phyloP scores from a whole-genome alignment of 164 flowering plant genomes.

The Aristolochia contorta region DNA sequence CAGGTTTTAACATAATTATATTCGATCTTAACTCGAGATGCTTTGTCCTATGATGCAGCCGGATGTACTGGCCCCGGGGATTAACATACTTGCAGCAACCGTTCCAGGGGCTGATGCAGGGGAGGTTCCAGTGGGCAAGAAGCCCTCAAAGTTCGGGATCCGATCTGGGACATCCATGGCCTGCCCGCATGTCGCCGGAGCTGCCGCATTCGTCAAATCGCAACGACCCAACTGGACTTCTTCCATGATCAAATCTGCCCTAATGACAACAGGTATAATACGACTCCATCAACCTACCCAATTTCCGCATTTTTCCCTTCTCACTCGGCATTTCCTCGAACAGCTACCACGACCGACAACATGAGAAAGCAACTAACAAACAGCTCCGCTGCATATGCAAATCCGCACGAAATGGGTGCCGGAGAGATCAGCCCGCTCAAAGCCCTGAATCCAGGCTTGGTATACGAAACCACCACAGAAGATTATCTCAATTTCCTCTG shows the following conservation, averaged over 20 bases:
- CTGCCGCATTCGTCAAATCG: conserved; percentile 58
- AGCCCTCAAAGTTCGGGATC: conserved; percentile 33
- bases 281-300: not conserved
- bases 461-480: conserved; percentile 43
- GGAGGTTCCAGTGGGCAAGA: conserved; percentile 25
- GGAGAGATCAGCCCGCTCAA: conserved; percentile 63
- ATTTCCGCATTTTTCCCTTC: not conserved
- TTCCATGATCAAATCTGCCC: conserved; percentile 75
- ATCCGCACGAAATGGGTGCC: conserved; percentile 57
- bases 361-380: conserved; percentile 37
- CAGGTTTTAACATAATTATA: no score
- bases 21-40: no score
- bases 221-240: conserved; percentile 45
- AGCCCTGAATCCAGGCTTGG: conserved; percentile 73
- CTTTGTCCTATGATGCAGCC: conserved; percentile 30
- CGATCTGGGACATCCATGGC: conserved; percentile 91
- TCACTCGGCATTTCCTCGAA: conserved; percentile 2
- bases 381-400: conserved; percentile 34
- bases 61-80: conserved; percentile 71
- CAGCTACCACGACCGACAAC: conserved; percentile 56
- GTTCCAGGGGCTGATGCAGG: conserved; percentile 28
- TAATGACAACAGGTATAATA: conserved; percentile 73
- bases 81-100: conserved; percentile 54
- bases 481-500: conserved; percentile 65
- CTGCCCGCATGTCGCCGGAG: conserved; percentile 81